A percentile compares a stretch with the other conserved stretches of the same genome.
These are phyloP conservation scores for Clavispora phyllophila DNA, from an alignment of 805 yeast genomes.

Conservation along the genomic window DNA sequence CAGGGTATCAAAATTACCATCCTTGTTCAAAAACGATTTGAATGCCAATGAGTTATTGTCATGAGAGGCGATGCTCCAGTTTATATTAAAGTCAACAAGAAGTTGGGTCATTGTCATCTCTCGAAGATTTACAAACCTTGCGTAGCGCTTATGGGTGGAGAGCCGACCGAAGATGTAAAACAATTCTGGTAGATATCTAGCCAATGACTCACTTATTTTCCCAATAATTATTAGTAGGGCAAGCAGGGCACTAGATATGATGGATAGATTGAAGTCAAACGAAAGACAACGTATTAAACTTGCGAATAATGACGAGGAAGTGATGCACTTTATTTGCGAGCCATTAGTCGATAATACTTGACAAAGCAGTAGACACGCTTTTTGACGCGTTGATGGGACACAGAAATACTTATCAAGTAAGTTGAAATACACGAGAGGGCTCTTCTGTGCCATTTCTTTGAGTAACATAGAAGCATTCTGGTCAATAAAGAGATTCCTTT, in stretches of 20 bases:
- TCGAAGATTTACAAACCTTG: conserved; percentile 10
- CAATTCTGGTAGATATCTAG: conserved; percentile 33
- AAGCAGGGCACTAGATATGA: conserved; percentile 32
- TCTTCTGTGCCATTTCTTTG: conserved; percentile 36
- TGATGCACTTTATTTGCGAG: conserved; percentile 25
- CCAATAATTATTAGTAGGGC: conserved; percentile 37
- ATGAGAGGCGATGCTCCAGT: conserved; percentile 18
- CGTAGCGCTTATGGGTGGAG: conserved; percentile 18
- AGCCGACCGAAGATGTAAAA: conserved; percentile 43
- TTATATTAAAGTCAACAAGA: neutral
- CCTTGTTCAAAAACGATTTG: neutral
- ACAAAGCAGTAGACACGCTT: conserved; percentile 9
- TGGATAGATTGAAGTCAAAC: conserved; percentile 37
- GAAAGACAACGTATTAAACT: conserved; percentile 34
- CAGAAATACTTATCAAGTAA: conserved; percentile 33
- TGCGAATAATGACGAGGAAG: conserved; percentile 31
- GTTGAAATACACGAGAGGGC: conserved; percentile 32
- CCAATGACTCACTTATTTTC: conserved; percentile 33
- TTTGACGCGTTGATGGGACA: conserved; percentile 30
- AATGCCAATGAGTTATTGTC: conserved; percentile 4
- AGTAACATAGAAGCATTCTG: conserved; percentile 40
- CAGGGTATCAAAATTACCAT: conserved; percentile 21
- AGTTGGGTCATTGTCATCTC: conserved; percentile 3
- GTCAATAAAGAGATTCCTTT: conserved; percentile 44
- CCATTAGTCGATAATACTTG: conserved; percentile 19